Percentiles rank a stretch among this genome's conserved stretches.
Evolutionary conservation across 2,329 filamentous ascomycete species (phyloP).

Genomic region (Ceratocystis albifundus): DNA sequence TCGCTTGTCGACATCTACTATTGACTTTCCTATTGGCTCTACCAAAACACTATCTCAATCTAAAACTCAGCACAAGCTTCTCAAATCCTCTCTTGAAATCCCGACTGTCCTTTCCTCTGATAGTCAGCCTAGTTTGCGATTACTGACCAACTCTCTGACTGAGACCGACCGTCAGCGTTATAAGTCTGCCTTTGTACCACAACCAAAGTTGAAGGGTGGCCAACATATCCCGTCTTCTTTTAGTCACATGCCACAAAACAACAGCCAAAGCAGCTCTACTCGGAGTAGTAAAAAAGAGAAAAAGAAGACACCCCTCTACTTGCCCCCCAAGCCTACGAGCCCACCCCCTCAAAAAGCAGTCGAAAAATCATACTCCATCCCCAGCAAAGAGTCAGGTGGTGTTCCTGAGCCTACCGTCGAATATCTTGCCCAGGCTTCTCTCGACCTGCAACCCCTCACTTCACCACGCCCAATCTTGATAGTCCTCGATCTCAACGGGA

Average conservation of each 20-base stretch:
- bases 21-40: background rate
- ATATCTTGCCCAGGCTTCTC: slow-evolving; percentile 49
- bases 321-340: too few relatives aligned
- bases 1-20: background rate
- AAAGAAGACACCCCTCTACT: too few relatives aligned
- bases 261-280: background rate
- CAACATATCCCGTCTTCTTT: background rate
- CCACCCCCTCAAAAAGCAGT: background rate
- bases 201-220: background rate
- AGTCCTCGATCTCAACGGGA: slow-evolving; percentile 88
- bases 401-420: slow-evolving; percentile 47
- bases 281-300: too few relatives aligned
- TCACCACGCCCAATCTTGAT: slow-evolving; percentile 58
- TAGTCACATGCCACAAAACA: background rate
- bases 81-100: background rate
- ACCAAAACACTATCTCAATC: background rate
- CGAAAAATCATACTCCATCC: slow-evolving; percentile 22
- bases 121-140: background rate
- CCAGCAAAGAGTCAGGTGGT: slow-evolving; percentile 40
- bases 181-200: slow-evolving; percentile 5
- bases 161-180: background rate
- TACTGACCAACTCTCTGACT: background rate
- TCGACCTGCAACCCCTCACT: slow-evolving; percentile 33
- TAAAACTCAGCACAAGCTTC: background rate
- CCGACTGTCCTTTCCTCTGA: background rate